Evolutionary conservation across 257 asterid genomes (phyloP).

Genomic region (Solanum pennellii): DNA sequence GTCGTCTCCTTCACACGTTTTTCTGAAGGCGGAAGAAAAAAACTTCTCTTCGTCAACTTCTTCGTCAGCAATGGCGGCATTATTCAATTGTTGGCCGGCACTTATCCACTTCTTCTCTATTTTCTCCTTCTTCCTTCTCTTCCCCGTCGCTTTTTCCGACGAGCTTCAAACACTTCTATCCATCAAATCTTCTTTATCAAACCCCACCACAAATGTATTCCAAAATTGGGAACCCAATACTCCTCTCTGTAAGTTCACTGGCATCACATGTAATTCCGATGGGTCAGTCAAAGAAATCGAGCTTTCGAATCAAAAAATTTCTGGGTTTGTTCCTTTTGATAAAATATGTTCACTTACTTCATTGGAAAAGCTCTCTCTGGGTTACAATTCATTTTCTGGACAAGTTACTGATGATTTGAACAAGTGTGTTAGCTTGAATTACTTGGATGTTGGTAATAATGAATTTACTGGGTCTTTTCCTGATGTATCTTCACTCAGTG

Average conservation of each 20-base stretch:
- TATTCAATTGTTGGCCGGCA: slow-evolving; percentile 4
- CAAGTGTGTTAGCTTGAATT: slow-evolving; percentile 36
- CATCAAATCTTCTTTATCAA: slow-evolving; percentile 41
- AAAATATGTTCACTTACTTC: slow-evolving; percentile 44
- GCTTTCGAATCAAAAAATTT: slow-evolving; percentile 34
- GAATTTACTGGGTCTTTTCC: slow-evolving; percentile 51
- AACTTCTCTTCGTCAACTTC: neutral
- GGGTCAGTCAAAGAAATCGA: slow-evolving; percentile 48
- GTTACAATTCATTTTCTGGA: slow-evolving; percentile 41
- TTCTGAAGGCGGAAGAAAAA: neutral
- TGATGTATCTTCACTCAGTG: slow-evolving; percentile 24
- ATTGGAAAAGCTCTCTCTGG: slow-evolving; percentile 52
- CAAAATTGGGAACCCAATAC: slow-evolving; percentile 41
- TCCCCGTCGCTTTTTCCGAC: slow-evolving; percentile 39
- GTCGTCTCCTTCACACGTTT: slow-evolving; percentile 13
- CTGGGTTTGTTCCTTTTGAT: slow-evolving; percentile 36
- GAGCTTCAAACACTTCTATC: slow-evolving; percentile 48
- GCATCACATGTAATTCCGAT: slow-evolving; percentile 48
- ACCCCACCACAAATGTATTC: slow-evolving; percentile 26
- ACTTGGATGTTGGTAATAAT: slow-evolving; percentile 63
- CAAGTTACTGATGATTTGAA: slow-evolving; percentile 22
- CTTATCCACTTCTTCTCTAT: slow-evolving; percentile 15
- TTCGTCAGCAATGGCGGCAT: slow-evolving; percentile 26
- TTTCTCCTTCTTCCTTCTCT: slow-evolving; percentile 11
- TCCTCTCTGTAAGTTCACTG: slow-evolving; percentile 31